Base-by-base conservation (phyloP, 371 early-diverging fungal species). In the Mucor piriformis region DNA sequence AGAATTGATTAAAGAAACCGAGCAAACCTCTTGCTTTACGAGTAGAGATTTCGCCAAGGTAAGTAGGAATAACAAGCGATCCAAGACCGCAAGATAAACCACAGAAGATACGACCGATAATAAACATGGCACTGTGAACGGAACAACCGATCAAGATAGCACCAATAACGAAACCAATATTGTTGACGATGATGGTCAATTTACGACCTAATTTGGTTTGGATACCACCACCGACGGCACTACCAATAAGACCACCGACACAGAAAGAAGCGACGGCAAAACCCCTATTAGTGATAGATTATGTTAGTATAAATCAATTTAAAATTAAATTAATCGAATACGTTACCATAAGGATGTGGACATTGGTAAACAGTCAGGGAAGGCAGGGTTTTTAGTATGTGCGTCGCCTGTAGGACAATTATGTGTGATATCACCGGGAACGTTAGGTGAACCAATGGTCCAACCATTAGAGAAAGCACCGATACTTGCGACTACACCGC, bases 31-130 rank as follows among this genome's bases (percentile, higher is more conserved):
- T 79, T 12, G 72, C 75, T 16, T 77, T 72, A 5, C 82, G 78
- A 0, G 94, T 92, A 3, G 93, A 75, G 43, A 95, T 83, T 59
- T 94, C 93, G 21, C 87, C 86, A 21, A 95, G 80, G 61, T 95
- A 96, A 1, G 87, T 83, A 0, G 96, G 90, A 1, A 91, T 88
- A 8, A 83, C 85, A 23, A 88, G 88, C 37, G 92, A 87, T n/a
- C 88, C 87, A 4, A 90, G 69, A 23, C 95, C 96, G 32, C 91
- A 85, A 1, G 86, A 93, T 42, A 95, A 58, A 43, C 97, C 97
- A 50, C 85, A 77, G 8, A 92, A 51, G 50, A 95, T 73, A 46
- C 96, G 88, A 0, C 94, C 96, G 48, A 90, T 47, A 29, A 83
- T 82, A 50, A 95, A 86, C 75, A 84, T 83, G 15, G 70, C 79